These are phyloP conservation scores for Grigorovia yakushimaensis DNA, from an alignment of 805 yeast genomes.

Conservation along the genomic window DNA sequence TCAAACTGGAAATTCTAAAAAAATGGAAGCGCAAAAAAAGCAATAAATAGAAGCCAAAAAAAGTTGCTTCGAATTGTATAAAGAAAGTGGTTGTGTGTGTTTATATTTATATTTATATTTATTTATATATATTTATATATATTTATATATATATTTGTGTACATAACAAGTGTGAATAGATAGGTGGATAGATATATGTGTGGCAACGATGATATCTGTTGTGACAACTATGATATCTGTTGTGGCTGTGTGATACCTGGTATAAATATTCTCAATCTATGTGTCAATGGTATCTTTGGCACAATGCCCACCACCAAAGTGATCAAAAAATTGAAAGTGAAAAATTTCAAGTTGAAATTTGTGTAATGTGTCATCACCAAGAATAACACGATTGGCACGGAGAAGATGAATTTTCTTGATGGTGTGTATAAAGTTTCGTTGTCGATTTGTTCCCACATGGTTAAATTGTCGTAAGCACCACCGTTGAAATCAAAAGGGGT, in stretches of 20 bases:
- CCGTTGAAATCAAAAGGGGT: constrained; percentile 95
- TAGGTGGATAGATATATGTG: not conserved
- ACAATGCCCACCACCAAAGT: constrained; percentile 81
- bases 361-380: constrained; percentile 84
- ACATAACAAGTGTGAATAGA: too few relatives aligned
- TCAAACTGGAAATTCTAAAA: not conserved
- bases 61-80: too few relatives aligned
- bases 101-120: too few relatives aligned
- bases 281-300: constrained; percentile 81
- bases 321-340: constrained; percentile 59
- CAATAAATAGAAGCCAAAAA: too few relatives aligned
- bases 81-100: too few relatives aligned
- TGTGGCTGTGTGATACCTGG: constrained; percentile 37
- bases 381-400: constrained; percentile 86
- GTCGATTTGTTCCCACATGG: constrained; percentile 97
- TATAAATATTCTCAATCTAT: constrained; percentile 60
- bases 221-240: constrained; percentile 28
- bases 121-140: too few relatives aligned
- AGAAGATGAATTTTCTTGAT: constrained; percentile 81
- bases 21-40: not conserved
- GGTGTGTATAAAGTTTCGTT: constrained; percentile 97
- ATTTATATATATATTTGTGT: not conserved
- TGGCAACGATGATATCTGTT: constrained; percentile 25
- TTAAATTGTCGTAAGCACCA: constrained; percentile 90
- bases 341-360: constrained; percentile 69